Base-by-base conservation (phyloP, 31 red algal genomes). In the Bonnemaisonia californica region DNA sequence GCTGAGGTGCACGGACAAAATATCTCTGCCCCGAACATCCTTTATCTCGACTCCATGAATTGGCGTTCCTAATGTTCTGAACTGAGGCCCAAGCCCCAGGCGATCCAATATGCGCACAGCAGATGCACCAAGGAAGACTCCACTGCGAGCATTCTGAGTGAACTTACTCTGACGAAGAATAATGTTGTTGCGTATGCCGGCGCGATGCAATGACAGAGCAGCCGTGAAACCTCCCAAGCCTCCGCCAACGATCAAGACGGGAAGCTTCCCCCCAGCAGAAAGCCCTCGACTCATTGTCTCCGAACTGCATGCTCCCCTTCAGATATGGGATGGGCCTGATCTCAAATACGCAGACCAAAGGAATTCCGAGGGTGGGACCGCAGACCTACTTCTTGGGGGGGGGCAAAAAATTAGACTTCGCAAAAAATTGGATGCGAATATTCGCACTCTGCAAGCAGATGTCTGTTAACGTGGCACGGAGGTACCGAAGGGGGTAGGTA, bases 31-130 rank as follows among this genome's bases (percentile, higher is more conserved):
- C 33, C 62, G 68, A n/a, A 62, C 61, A 81, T 89, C 68, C 19
- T 81, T 57, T 26, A 89, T 78, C 19, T 74, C 36, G 24, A 81
- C 54, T 48, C 23, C 40, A 63, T 74, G 67, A 62, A 89, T 42
- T 18, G 85, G 85, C 19, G 85, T 75, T 51, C 85, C 85, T 4
- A 89, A 60, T 2, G 67, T 42, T 61, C 85, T 57, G 59, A 79
- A 89, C 26, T 89, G 66, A 22, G 85, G 70, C n/a, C 85, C 85
- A 12, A 89, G 55, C 11, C 85, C 85, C 4, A 89, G 57, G 23
- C 85, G 75, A 76, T 89, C 85, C 3, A 89, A 74, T 80, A 89
- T 89, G 39, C 85, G 42, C 30, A 89, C 71, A 31, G 85, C 75
- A 9, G 85, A 81, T 2, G 73, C 74, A n/a, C 76, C 85, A 18